phyloP scores from a whole-genome alignment of 1,139 yeast genomes.

The Tardiomyces digboiensis region DNA sequence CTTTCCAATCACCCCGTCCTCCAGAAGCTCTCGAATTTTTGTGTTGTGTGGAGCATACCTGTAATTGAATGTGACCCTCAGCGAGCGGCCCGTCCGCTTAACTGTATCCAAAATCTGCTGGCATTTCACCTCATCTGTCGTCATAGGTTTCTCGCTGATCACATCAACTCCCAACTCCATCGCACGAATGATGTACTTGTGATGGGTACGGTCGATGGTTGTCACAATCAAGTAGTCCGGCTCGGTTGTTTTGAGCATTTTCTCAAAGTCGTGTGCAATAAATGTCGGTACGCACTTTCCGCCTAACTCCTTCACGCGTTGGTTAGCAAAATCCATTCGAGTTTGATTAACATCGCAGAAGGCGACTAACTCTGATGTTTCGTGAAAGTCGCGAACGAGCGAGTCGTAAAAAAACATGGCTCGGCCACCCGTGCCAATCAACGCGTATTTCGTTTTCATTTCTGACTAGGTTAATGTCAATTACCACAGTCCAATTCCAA shows the following conservation, averaged over 20 bases:
- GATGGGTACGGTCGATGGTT: slow-evolving; percentile 11
- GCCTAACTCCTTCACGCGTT: slow-evolving; percentile 6
- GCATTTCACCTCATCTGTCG: slow-evolving; percentile 9
- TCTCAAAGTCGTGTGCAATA: slow-evolving; percentile 8
- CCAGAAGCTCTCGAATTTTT: slow-evolving; percentile 9
- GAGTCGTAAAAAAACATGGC: slow-evolving; percentile 11
- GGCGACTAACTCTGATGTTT: slow-evolving; percentile 9
- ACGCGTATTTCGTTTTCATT: slow-evolving; percentile 9
- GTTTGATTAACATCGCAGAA: slow-evolving; percentile 12
- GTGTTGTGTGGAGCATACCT: slow-evolving; percentile 12
- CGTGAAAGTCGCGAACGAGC: slow-evolving; percentile 8
- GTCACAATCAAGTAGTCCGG: slow-evolving; percentile 11
- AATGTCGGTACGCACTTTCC: slow-evolving; percentile 9
- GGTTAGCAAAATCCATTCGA: slow-evolving; percentile 10
- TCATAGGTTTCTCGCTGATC: slow-evolving; percentile 11
- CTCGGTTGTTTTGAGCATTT: slow-evolving; percentile 8
- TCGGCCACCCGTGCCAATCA: slow-evolving; percentile 11
- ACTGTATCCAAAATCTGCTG: slow-evolving; percentile 10
- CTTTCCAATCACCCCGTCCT: slow-evolving; percentile 9
- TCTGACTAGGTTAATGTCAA: too few relatives aligned
- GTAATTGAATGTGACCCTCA: slow-evolving; percentile 11
- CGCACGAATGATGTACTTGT: slow-evolving; percentile 10
- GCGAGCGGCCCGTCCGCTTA: slow-evolving; percentile 8
- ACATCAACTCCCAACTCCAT: slow-evolving; percentile 11
- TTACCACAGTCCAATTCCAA: too few relatives aligned